Evolutionary conservation across 2,329 filamentous ascomycete genomes (phyloP), one percentile per base, ranked within the genome.

Genomic region (Tolypocladium cylindrosporum): DNA sequence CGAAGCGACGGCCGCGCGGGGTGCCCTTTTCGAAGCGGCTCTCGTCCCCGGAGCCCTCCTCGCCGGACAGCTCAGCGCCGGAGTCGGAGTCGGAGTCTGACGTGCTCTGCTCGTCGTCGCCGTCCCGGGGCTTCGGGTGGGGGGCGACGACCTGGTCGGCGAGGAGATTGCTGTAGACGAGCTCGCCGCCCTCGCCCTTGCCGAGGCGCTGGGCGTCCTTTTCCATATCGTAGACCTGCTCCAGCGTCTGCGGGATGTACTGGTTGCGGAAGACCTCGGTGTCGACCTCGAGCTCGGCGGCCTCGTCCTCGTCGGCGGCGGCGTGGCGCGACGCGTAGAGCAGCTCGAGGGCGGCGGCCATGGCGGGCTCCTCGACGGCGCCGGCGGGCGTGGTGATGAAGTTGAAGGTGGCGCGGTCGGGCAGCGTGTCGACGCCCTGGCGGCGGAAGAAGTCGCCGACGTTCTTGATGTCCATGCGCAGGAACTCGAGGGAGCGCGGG

Each of bases 381-480:
- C 85, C 87, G 11, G 85, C 77, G 0, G 79, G 69, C 0, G 79
- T 74, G 0, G 86, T 90, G 67, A 97, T 85, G 72, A 96, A 97
- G 64, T 87, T 83, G 74, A 95, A 99, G 13, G 91, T 79, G n/a
- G 81, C 77, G 39, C 88, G 84, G 71, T 97, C 93, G 1, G 86
- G 76, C 3, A 99, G 79, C 0, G 85, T 88, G 61, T 95, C 86
- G 2, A 97, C 91, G 45, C 88, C 88, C 71, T 96, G 88, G 24
- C 89, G 83, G 37, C 86, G 80, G 83, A 97, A 99, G 75, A 96
- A 99, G 71, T 96, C 91, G 27, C 86, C 88, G 1, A 96, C 85
- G 69, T 99, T 99, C 79, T 97, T 97, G 74, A 99, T 91, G 69
- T 99, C 94, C 92, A 97, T 97, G 40, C 94, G 87, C 66, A 99